Percentiles rank a stretch among this genome's conserved stretches.
Evolutionary conservation across 2,329 filamentous ascomycete species (phyloP).

Genomic region (Aspergillus sp.): DNA sequence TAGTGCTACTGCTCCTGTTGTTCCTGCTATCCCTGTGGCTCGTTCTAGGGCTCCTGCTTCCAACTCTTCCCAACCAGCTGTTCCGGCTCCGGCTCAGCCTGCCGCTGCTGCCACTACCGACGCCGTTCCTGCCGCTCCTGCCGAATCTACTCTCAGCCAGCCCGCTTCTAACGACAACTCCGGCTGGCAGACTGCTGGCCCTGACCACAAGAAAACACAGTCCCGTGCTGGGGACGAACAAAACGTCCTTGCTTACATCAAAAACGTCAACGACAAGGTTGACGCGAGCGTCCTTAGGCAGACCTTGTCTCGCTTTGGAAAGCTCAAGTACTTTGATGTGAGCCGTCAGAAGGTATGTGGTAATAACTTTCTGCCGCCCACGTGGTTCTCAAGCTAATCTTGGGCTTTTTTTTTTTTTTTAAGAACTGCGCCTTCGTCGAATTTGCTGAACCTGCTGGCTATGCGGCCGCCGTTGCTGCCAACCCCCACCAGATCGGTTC

Average conservation of each 20-base stretch:
- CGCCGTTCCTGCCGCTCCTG: slow-evolving; percentile 5
- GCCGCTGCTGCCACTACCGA: slow-evolving; percentile 26
- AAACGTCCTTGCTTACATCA: slow-evolving; percentile 78
- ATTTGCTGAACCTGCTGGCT: slow-evolving; percentile 71
- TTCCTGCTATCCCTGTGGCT: slow-evolving; percentile 27
- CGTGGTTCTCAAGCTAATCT: background rate
- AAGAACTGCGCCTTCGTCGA: slow-evolving; percentile 97
- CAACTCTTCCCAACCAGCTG: slow-evolving; percentile 25
- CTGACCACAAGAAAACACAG: slow-evolving; percentile 73
- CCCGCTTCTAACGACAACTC: slow-evolving; percentile 58
- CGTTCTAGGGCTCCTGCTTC: slow-evolving; percentile 26
- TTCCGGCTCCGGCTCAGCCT: slow-evolving; percentile 11
- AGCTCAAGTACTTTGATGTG: slow-evolving; percentile 56
- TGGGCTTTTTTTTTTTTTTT: background rate
- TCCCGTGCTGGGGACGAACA: slow-evolving; percentile 64
- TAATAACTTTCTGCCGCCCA: background rate
- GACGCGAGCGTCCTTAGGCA: slow-evolving; percentile 63
- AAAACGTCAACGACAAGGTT: slow-evolving; percentile 88
- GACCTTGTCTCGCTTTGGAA: slow-evolving; percentile 61
- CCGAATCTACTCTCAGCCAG: slow-evolving; percentile 60
- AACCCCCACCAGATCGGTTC: slow-evolving; percentile 81
- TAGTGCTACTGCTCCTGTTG: slow-evolving; percentile 30
- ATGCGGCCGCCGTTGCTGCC: slow-evolving; percentile 70
- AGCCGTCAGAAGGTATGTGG: slow-evolving; percentile 63
- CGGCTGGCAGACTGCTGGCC: slow-evolving; percentile 83